Percentiles rank a stretch among this genome's conserved stretches.
These are phyloP conservation scores for Crithidia expoeki DNA, from an alignment of 208 protist genomes.

Conservation along the genomic window DNA sequence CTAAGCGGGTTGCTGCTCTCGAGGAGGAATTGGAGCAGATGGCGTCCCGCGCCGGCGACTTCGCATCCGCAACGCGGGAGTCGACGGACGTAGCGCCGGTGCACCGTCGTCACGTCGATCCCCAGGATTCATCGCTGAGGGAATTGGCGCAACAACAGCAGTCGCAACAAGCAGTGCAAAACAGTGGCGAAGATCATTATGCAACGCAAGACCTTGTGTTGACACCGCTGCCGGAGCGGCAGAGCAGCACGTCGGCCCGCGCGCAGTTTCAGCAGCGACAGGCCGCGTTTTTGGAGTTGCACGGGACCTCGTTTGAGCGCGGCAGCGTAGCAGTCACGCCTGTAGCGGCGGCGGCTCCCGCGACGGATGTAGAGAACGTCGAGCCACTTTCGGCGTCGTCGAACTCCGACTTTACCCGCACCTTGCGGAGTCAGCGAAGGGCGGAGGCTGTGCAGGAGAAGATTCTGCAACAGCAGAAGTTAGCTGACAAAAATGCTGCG, in stretches of 20 bases:
- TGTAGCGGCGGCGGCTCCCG: not conserved
- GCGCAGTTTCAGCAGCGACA: conserved; percentile 20
- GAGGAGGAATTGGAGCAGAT: conserved; percentile 48
- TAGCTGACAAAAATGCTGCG: conserved; percentile 19
- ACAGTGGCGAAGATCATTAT: conserved; percentile 1
- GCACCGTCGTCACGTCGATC: conserved; percentile 10
- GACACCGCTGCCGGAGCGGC: not conserved
- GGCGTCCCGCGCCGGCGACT: conserved; percentile 22
- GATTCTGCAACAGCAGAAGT: conserved; percentile 34
- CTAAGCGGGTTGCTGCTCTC: conserved; percentile 45
- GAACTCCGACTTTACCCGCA: conserved; percentile 7
- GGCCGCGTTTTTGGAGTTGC: conserved; percentile 3
- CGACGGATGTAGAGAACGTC: not conserved
- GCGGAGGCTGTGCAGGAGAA: conserved; percentile 24
- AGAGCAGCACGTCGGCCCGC: conserved; percentile 1
- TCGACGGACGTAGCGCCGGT: not conserved
- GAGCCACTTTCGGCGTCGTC: not conserved
- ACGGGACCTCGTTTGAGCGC: conserved; percentile 5
- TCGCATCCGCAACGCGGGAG: not conserved
- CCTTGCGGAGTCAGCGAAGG: conserved; percentile 19
- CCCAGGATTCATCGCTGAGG: not conserved
- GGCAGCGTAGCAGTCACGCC: not conserved
- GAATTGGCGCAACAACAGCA: no score
- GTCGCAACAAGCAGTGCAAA: not conserved
- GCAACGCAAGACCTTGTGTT: not conserved